Percentiles rank a stretch among this genome's conserved stretches.
Conservation (phyloP, 371 early-diverging fungal genomes). For the Blakeslea trispora region DNA sequence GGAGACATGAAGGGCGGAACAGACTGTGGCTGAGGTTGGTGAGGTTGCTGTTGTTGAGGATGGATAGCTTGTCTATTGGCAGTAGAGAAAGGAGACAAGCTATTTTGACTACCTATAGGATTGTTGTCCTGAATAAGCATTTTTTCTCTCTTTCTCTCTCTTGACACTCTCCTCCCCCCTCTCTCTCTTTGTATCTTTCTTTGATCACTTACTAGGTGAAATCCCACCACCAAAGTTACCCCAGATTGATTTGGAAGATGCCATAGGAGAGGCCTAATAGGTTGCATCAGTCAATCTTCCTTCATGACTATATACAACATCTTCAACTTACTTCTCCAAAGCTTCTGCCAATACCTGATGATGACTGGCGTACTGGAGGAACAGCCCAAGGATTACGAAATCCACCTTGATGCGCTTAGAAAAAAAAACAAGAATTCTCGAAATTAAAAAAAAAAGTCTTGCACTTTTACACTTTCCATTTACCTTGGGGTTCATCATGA, state of each 20-base stretch:
- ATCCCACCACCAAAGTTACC: slow-evolving; percentile 41
- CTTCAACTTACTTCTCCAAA: slow-evolving; percentile 27
- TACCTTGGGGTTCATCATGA: slow-evolving; percentile 22
- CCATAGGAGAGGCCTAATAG: slow-evolving; percentile 26
- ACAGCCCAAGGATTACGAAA: slow-evolving; percentile 28
- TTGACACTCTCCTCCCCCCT: too few relatives aligned
- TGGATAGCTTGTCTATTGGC: slow-evolving; percentile 18
- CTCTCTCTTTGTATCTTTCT: too few relatives aligned
- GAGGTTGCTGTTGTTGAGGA: slow-evolving; percentile 32
- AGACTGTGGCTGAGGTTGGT: slow-evolving; percentile 15
- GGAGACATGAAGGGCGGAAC: slow-evolving; percentile 21
- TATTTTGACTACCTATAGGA: slow-evolving; percentile 14
- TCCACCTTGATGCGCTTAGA: slow-evolving; percentile 1
- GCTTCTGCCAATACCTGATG: slow-evolving; percentile 18
- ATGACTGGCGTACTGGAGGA: slow-evolving; percentile 12
- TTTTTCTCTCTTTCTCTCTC: too few relatives aligned
- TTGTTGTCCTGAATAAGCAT: slow-evolving; percentile 13
- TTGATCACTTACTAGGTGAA: slow-evolving; percentile 24
- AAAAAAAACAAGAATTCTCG: too few relatives aligned
- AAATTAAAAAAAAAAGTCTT: neutral
- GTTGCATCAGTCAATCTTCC: neutral
- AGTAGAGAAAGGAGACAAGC: slow-evolving; percentile 25
- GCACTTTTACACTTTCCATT: neutral
- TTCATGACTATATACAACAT: neutral
- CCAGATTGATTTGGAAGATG: slow-evolving; percentile 42